phyloP scores from a whole-genome alignment of 148 eudicot species.

The Chenopodium quinoa region DNA sequence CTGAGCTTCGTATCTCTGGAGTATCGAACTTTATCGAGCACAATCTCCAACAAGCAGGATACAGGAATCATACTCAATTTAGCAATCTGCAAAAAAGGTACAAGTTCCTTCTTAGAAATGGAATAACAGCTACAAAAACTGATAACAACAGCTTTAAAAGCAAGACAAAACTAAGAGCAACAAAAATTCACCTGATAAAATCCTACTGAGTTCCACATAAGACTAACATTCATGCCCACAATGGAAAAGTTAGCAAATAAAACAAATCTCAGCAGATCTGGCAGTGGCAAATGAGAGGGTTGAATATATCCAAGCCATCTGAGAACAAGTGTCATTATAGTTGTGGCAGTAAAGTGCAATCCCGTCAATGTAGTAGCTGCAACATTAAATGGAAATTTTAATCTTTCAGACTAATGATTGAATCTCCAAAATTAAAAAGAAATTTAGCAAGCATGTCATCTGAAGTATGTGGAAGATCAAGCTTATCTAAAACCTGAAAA shows the following conservation, averaged over 20 bases:
- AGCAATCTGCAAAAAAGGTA: slow-evolving; percentile 55
- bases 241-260: slow-evolving; percentile 86
- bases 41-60: slow-evolving; percentile 85
- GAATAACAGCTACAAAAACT: slow-evolving; percentile 11
- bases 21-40: slow-evolving; percentile 76
- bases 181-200: slow-evolving; percentile 75
- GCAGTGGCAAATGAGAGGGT: slow-evolving; percentile 75
- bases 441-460: background rate
- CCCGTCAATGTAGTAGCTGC: slow-evolving; percentile 98
- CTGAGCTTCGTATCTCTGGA: slow-evolving; percentile 95
- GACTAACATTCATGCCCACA: slow-evolving; percentile 96
- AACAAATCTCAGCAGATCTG: slow-evolving; percentile 83
- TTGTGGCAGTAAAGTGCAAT: slow-evolving; percentile 79
- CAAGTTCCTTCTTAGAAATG: background rate
- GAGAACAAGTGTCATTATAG: slow-evolving; percentile 78
- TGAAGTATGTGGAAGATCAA: slow-evolving; percentile 6
- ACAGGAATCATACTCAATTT: slow-evolving; percentile 94
- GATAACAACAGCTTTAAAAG: background rate
- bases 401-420: background rate
- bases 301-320: slow-evolving; percentile 89
- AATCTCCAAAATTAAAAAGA: background rate
- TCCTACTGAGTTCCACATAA: slow-evolving; percentile 97
- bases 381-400: slow-evolving; percentile 17
- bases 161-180: background rate
- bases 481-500: background rate